These are phyloP conservation scores for Ophiostoma perfectum DNA, from an alignment of 2,329 filamentous ascomycete species.

Conservation along the genomic window DNA sequence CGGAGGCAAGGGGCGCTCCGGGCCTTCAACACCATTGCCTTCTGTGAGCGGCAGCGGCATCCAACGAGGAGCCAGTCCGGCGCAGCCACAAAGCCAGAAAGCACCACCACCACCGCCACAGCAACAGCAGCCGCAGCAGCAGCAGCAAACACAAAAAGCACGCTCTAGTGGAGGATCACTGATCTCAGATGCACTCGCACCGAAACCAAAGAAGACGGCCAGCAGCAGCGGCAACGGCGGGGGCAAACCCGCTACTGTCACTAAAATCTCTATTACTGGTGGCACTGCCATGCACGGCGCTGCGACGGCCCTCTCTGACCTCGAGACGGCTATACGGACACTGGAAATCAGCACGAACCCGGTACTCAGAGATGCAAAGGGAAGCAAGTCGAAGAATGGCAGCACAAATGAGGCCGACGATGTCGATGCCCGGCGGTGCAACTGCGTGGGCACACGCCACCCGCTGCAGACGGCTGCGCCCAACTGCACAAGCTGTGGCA, in stretches of 20 bases:
- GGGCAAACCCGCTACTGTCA: constrained; percentile 30
- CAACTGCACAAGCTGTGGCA: constrained; percentile 88
- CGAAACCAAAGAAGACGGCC: constrained; percentile 49
- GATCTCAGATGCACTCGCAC: constrained; percentile 63
- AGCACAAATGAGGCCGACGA: constrained; percentile 34
- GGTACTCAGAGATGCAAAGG: constrained; percentile 41
- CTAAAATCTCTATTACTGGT: constrained; percentile 68
- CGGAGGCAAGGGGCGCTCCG: constrained; percentile 28
- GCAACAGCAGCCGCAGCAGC: background rate
- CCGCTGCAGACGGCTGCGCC: constrained; percentile 85
- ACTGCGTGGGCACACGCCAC: constrained; percentile 82
- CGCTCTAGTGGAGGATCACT: constrained; percentile 64
- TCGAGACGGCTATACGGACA: constrained; percentile 76
- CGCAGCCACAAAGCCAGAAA: background rate
- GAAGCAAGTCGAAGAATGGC: background rate
- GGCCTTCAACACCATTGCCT: constrained; percentile 35
- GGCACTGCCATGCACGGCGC: constrained; percentile 78
- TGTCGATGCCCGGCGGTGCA: constrained; percentile 63
- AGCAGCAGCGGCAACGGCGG: too few relatives aligned
- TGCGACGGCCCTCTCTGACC: constrained; percentile 64
- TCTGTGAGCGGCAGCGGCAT: background rate
- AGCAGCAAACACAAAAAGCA: background rate
- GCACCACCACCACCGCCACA: background rate
- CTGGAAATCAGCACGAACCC: constrained; percentile 93
- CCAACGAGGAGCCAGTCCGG: background rate